phyloP scores from a whole-genome alignment of 768 basidiomycete species.

The Sporobolomyces phaffii region DNA sequence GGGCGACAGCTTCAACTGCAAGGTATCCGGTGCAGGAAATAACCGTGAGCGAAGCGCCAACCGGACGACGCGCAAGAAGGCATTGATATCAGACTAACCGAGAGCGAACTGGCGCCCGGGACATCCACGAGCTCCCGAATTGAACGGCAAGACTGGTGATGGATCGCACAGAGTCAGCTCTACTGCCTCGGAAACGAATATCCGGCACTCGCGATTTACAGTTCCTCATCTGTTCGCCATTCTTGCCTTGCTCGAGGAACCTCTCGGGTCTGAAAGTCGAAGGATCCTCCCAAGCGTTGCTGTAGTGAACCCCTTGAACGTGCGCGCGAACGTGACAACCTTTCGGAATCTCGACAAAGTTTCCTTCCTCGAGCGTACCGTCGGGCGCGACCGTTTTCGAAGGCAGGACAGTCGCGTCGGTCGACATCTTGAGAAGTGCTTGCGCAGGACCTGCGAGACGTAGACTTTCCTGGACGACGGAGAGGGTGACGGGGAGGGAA shows the following conservation, averaged over 20 bases:
- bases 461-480: constrained; percentile 13
- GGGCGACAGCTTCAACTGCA: constrained; percentile 17
- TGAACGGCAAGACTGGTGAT: neutral
- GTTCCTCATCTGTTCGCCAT: neutral
- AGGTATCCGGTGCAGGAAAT: neutral
- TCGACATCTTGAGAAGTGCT: neutral
- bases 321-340: neutral
- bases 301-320: constrained; percentile 10
- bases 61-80: neutral
- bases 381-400: neutral
- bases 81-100: neutral
- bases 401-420: neutral
- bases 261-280: neutral
- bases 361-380: neutral
- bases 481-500: constrained; percentile 12
- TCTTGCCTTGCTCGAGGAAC: neutral
- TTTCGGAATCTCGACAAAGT: neutral
- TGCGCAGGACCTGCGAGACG: constrained; percentile 10
- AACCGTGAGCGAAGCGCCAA: neutral
- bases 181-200: too few relatives aligned
- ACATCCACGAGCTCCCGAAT: constrained; percentile 8
- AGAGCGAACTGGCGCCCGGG: constrained; percentile 16
- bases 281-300: neutral
- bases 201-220: too few relatives aligned
- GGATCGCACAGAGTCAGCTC: too few relatives aligned